Conservation (phyloP, 331 rosid species). For the Pyracantha coccinea region DNA sequence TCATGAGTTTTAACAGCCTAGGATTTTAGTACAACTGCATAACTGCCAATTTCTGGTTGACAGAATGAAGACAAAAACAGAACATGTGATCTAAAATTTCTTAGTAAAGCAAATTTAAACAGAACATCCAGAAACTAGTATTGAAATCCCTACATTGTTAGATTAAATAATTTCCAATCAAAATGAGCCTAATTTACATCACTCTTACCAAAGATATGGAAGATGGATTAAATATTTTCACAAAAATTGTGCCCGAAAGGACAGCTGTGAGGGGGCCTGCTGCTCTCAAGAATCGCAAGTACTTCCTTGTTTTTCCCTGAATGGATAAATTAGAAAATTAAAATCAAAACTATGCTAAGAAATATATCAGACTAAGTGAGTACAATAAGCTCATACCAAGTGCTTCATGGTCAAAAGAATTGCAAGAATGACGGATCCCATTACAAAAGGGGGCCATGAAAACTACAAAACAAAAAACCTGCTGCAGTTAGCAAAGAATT, state of each 20-base stretch:
- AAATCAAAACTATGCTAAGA: constrained; percentile 15
- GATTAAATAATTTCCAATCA: constrained; percentile 1
- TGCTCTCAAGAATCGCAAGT: constrained; percentile 81
- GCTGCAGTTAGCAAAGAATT: constrained; percentile 20
- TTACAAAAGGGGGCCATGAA: constrained; percentile 85
- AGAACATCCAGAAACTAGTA: background rate
- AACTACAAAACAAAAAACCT: constrained; percentile 57
- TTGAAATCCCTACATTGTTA: background rate
- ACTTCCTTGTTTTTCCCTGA: constrained; percentile 89
- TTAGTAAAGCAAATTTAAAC: background rate
- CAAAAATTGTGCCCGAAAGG: constrained; percentile 58
- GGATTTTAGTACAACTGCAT: background rate
- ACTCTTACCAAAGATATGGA: constrained; percentile 79
- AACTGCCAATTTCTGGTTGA: constrained; percentile 11
- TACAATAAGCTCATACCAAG: constrained; percentile 51
- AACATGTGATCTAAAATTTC: background rate
- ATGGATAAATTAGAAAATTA: constrained; percentile 20
- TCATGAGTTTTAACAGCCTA: background rate
- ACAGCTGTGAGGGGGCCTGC: constrained; percentile 94
- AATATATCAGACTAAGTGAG: constrained; percentile 13
- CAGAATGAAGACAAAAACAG: background rate
- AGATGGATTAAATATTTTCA: constrained; percentile 60
- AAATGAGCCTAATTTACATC: constrained; percentile 15
- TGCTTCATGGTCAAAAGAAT: constrained; percentile 82
- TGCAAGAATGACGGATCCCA: constrained; percentile 75